Evolutionary conservation across 179 eudicot species (phyloP).

Genomic region (Beta lomatogona): DNA sequence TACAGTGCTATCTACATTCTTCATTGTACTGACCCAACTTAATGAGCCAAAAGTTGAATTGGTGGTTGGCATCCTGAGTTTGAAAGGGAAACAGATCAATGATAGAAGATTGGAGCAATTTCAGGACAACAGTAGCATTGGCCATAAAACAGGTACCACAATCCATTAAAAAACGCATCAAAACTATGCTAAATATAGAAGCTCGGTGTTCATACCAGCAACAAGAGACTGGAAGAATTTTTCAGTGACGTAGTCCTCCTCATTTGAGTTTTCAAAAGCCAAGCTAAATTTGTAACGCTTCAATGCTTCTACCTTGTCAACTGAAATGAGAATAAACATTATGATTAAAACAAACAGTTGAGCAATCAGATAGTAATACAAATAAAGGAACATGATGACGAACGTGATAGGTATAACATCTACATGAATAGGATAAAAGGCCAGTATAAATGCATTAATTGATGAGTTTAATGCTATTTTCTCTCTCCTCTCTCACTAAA

Average conservation of each 20-base stretch:
- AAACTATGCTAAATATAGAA: slow-evolving; percentile 4
- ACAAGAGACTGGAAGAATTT: slow-evolving; percentile 98
- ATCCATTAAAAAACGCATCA: background rate
- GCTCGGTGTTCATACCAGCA: slow-evolving; percentile 63
- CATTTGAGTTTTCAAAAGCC: slow-evolving; percentile 97
- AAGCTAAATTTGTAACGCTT: slow-evolving; percentile 90
- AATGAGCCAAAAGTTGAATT: background rate
- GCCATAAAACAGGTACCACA: background rate
- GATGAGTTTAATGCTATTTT: no score
- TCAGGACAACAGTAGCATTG: background rate
- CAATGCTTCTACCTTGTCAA: slow-evolving; percentile 80
- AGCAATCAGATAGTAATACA: background rate
- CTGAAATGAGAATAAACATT: slow-evolving; percentile 42
- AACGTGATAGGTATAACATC: background rate
- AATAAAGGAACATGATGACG: background rate
- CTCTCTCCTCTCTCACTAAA: no score
- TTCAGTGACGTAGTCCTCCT: slow-evolving; percentile 97
- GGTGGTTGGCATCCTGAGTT: background rate
- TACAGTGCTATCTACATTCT: background rate
- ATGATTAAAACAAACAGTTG: background rate
- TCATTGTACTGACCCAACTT: background rate
- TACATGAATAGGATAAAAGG: background rate
- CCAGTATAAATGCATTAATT: background rate
- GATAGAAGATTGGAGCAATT: background rate
- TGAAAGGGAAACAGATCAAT: background rate